phyloP scores from a whole-genome alignment of 176 grass and related monocot genomes.

The Sorghum bicolor region Sorghum_bicolor_NCBIv3 NC_012870.2:67395501-67396000 shows the following conservation, averaged over 20 bases:
- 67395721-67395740: conserved; percentile 77
- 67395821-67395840: conserved; percentile 2
- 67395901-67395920: not conserved
- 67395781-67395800: conserved; percentile 50
- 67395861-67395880: not conserved
- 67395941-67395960: not conserved
- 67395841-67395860: not conserved
- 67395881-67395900: not conserved
- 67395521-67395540: conserved; percentile 50
- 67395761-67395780: conserved; percentile 54
- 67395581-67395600: conserved; percentile 39
- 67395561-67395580: conserved; percentile 61
- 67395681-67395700: conserved; percentile 48
- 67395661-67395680: conserved; percentile 84
- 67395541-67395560: conserved; percentile 49
- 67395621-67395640: conserved; percentile 40
- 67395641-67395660: conserved; percentile 52
- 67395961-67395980: not conserved
- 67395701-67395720: conserved; percentile 45
- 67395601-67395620: conserved; percentile 45
- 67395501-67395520: conserved; percentile 89
- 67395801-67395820: conserved; percentile 35
- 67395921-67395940: not conserved
- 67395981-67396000: not conserved
- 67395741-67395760: conserved; percentile 60